Percentiles rank a stretch among this genome's conserved stretches.
These are phyloP conservation scores for Monosporascus sp. DNA, from an alignment of 2,329 filamentous ascomycete species.

Conservation along the genomic window DNA sequence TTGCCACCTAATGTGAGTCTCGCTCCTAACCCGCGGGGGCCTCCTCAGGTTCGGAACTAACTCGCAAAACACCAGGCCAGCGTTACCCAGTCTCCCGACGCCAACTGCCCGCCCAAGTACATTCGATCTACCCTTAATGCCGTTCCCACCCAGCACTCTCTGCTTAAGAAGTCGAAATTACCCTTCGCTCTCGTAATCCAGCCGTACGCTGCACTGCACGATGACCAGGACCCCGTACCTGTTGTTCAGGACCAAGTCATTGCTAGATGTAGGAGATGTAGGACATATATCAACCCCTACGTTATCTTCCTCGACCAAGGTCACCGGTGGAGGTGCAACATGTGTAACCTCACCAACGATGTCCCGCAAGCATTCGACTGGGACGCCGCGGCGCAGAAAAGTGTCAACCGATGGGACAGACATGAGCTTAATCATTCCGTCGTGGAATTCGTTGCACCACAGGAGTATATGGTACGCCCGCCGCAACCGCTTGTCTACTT, in stretches of 20 bases:
- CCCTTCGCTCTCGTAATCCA: slow-evolving; percentile 95
- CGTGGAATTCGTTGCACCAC: slow-evolving; percentile 93
- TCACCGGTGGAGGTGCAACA: slow-evolving; percentile 97
- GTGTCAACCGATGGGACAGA: slow-evolving; percentile 85
- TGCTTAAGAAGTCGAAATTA: slow-evolving; percentile 94
- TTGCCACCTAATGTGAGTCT: slow-evolving; percentile 81
- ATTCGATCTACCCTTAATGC: slow-evolving; percentile 93
- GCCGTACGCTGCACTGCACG: slow-evolving; percentile 88
- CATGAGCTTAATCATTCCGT: slow-evolving; percentile 94
- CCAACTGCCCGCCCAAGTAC: slow-evolving; percentile 91
- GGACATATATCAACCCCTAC: slow-evolving; percentile 97
- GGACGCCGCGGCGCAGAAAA: slow-evolving; percentile 89
- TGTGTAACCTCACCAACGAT: slow-evolving; percentile 98
- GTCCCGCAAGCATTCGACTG: slow-evolving; percentile 99
- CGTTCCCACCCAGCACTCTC: slow-evolving; percentile 82
- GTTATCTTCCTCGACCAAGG: slow-evolving; percentile 95
- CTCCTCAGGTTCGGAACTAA: slow-evolving; percentile 28
- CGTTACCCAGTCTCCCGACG: slow-evolving; percentile 82
- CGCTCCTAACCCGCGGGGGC: background rate
- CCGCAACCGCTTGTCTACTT: slow-evolving; percentile 93
- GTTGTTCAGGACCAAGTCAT: slow-evolving; percentile 97
- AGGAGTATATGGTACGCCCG: slow-evolving; percentile 98
- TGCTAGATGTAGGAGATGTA: slow-evolving; percentile 88
- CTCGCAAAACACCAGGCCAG: slow-evolving; percentile 55
- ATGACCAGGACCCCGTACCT: slow-evolving; percentile 84